These are phyloP conservation scores for Corniculantispora saksenae DNA, from an alignment of 2,329 filamentous ascomycete genomes.

Conservation along the genomic window DNA sequence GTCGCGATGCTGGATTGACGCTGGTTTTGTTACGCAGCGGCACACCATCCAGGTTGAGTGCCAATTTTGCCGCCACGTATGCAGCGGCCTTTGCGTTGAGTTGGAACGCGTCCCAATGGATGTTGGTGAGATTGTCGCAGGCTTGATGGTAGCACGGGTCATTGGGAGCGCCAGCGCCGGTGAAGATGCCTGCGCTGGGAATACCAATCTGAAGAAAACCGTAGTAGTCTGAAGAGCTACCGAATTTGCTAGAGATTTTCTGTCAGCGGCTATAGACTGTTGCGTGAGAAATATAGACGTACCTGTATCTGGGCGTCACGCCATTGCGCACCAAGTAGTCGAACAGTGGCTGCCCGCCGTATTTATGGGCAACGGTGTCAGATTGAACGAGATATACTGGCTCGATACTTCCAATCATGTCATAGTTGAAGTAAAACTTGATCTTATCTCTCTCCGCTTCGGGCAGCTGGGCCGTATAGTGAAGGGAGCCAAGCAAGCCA, in stretches of 20 bases:
- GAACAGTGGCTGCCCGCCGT: slow-evolving; percentile 36
- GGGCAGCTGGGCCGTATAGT: slow-evolving; percentile 40
- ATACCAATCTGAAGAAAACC: slow-evolving; percentile 43
- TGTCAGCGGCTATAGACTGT: too few species aligned
- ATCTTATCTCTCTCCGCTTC: slow-evolving; percentile 53
- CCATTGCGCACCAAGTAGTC: slow-evolving; percentile 39
- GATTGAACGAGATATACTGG: slow-evolving; percentile 43
- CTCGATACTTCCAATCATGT: slow-evolving; percentile 63
- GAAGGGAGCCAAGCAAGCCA: slow-evolving; percentile 45
- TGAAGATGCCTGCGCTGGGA: slow-evolving; percentile 42
- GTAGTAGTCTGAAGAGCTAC: slow-evolving; percentile 41
- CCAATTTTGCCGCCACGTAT: slow-evolving; percentile 46
- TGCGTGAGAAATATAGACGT: slow-evolving; percentile 12
- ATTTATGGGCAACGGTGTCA: slow-evolving; percentile 39
- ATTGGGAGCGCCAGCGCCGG: slow-evolving; percentile 36
- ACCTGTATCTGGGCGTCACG: slow-evolving; percentile 35
- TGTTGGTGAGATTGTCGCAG: slow-evolving; percentile 43
- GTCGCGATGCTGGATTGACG: slow-evolving; percentile 29
- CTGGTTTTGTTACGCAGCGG: slow-evolving; percentile 34
- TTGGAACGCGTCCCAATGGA: slow-evolving; percentile 42
- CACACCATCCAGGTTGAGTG: slow-evolving; percentile 37
- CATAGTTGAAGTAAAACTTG: slow-evolving; percentile 68
- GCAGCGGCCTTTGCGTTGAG: slow-evolving; percentile 49
- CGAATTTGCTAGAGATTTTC: slow-evolving; percentile 31
- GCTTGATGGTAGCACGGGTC: slow-evolving; percentile 43